Percentiles rank a stretch among this genome's conserved stretches.
Conservation (phyloP, 1,139 yeast genomes). For the Nematodospora anomalae region DNA sequence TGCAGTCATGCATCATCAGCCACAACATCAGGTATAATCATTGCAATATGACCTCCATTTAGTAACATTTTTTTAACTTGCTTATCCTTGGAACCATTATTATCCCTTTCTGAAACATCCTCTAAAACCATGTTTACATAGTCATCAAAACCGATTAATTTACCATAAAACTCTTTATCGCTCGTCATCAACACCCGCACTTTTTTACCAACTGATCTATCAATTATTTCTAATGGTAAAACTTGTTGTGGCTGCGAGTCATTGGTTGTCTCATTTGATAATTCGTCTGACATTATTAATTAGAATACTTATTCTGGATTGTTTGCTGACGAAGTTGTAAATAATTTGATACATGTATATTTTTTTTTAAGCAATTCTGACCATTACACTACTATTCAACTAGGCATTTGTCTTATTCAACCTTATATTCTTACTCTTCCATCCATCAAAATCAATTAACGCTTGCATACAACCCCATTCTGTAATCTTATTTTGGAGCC, state of each 20-base stretch:
- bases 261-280: not conserved
- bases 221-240: slow-evolving; percentile 83
- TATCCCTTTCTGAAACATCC: slow-evolving; percentile 65
- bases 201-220: slow-evolving; percentile 78
- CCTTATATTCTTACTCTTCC: slow-evolving; percentile 51
- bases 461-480: slow-evolving; percentile 99
- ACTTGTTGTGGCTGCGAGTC: slow-evolving; percentile 26
- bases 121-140: slow-evolving; percentile 89
- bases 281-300: slow-evolving; percentile 7
- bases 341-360: not conserved
- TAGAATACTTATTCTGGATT: too few species aligned
- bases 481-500: slow-evolving; percentile 91
- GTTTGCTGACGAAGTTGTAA: not conserved
- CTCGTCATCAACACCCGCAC: slow-evolving; percentile 78
- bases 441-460: slow-evolving; percentile 90
- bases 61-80: slow-evolving; percentile 69
- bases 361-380: slow-evolving; percentile 1
- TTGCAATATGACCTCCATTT: slow-evolving; percentile 86
- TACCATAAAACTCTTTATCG: slow-evolving; percentile 79
- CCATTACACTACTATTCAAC: not conserved
- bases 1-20: slow-evolving; percentile 3
- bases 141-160: slow-evolving; percentile 89
- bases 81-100: slow-evolving; percentile 29
- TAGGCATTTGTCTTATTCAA: slow-evolving; percentile 7
- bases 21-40: slow-evolving; percentile 44